Conservation (phyloP, 805 yeast species). For the Wickerhamomyces chambardii region DNA sequence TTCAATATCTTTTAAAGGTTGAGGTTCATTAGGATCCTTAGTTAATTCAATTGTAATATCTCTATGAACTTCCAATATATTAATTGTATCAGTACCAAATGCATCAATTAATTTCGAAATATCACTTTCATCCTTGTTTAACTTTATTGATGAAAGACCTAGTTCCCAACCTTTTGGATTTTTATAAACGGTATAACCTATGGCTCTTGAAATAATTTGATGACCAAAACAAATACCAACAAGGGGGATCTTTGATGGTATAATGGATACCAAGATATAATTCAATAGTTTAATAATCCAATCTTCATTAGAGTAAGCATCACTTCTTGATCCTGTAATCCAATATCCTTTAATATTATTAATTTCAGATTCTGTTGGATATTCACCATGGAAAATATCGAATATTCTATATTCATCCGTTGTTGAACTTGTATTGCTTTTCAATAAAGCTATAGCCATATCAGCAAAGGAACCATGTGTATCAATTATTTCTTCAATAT, state of each 20-base stretch:
- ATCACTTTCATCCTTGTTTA: slow-evolving; percentile 33
- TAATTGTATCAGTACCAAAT: slow-evolving; percentile 16
- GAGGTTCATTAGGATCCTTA: background rate
- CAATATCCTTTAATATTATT: slow-evolving; percentile 30
- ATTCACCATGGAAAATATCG: slow-evolving; percentile 21
- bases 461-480: slow-evolving; percentile 48
- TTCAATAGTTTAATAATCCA: slow-evolving; percentile 34
- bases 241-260: slow-evolving; percentile 24
- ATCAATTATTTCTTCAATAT: slow-evolving; percentile 15
- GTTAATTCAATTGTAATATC: slow-evolving; percentile 44
- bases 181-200: slow-evolving; percentile 51
- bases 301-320: slow-evolving; percentile 29
- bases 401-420: slow-evolving; percentile 23
- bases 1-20: background rate
- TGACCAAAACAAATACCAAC: slow-evolving; percentile 86
- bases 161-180: slow-evolving; percentile 68
- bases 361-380: slow-evolving; percentile 17
- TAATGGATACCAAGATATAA: slow-evolving; percentile 18
- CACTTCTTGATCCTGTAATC: slow-evolving; percentile 44
- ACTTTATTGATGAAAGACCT: slow-evolving; percentile 42
- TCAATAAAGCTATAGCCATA: slow-evolving; percentile 26
- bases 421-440: slow-evolving; percentile 3
- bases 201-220: slow-evolving; percentile 60
- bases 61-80: slow-evolving; percentile 47
- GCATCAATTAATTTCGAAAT: slow-evolving; percentile 12